These are phyloP conservation scores for Ensete ventricosum DNA, from an alignment of 176 grass and related monocot species.

Conservation along the genomic window DNA sequence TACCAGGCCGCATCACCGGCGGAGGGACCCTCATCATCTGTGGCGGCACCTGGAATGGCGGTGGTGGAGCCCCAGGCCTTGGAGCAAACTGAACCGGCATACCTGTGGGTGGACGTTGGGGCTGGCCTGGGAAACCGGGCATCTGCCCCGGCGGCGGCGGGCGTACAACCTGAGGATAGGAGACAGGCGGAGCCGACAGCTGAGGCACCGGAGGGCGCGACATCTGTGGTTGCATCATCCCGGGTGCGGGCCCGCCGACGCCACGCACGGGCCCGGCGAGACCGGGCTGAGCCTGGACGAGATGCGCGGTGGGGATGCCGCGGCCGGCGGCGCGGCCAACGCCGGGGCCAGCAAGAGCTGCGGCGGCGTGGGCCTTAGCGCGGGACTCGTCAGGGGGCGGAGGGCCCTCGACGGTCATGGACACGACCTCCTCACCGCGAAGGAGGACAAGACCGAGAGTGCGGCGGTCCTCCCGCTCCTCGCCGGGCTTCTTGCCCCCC, in stretches of 20 bases:
- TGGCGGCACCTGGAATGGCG: conserved; percentile 41
- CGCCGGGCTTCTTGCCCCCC: conserved; percentile 39
- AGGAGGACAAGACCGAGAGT: conserved; percentile 96
- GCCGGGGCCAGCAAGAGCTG: conserved; percentile 48
- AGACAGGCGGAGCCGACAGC: conserved; percentile 57
- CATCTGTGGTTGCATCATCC: conserved; percentile 97
- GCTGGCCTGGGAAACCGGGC: conserved; percentile 18
- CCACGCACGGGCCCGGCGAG: conserved; percentile 76
- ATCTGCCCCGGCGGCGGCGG: conserved; percentile 21
- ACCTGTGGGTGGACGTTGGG: conserved; percentile 25
- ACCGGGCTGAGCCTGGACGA: conserved; percentile 74
- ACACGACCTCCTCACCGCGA: conserved; percentile 89
- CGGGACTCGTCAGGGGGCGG: conserved; percentile 89
- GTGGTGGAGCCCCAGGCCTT: conserved; percentile 52
- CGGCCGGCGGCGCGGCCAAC: conserved; percentile 66
- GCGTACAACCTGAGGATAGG: conserved; percentile 73
- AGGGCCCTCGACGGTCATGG: conserved; percentile 94
- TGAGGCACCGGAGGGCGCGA: conserved; percentile 72
- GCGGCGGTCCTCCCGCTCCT: conserved; percentile 73
- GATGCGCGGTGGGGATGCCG: conserved; percentile 57
- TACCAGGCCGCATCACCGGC: conserved; percentile 21
- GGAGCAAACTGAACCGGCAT: conserved; percentile 56
- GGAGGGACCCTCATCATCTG: conserved; percentile 31
- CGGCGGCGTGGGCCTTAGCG: conserved; percentile 53
- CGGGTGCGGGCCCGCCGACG: conserved; percentile 66